A percentile compares a stretch with the other conserved stretches of the same genome.
phyloP scores from a whole-genome alignment of 208 protist species.

The Trypanosoma conorhini region DNA sequence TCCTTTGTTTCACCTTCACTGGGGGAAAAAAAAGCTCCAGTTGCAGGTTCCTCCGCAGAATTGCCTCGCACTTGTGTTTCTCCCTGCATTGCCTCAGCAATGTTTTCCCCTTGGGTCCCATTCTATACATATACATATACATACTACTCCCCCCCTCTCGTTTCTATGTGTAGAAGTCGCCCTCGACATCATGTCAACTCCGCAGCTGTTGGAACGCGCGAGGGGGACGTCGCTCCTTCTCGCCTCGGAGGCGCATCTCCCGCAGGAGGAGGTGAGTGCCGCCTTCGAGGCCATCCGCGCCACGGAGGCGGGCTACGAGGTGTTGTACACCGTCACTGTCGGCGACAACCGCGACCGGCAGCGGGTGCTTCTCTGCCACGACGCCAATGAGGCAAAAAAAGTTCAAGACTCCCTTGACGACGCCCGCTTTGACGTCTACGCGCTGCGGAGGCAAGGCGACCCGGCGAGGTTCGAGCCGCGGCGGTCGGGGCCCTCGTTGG shows the following conservation, averaged over 20 bases:
- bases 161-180: background rate
- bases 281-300: slow-evolving; percentile 22
- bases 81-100: background rate
- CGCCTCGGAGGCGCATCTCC: slow-evolving; percentile 10
- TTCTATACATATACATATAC: too few relatives aligned
- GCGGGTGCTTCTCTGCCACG: slow-evolving; percentile 4
- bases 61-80: too few relatives aligned
- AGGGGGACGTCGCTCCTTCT: slow-evolving; percentile 5
- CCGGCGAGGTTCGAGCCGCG: slow-evolving; percentile 2
- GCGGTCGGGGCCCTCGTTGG: background rate
- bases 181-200: slow-evolving; percentile 4
- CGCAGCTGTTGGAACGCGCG: slow-evolving; percentile 6
- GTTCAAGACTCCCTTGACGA: slow-evolving; percentile 8
- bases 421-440: slow-evolving; percentile 17
- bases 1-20: background rate
- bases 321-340: slow-evolving; percentile 23
- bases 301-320: slow-evolving; percentile 12
- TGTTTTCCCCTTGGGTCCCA: slow-evolving; percentile 3
- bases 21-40: slow-evolving; percentile 1
- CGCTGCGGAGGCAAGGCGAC: slow-evolving; percentile 13
- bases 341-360: background rate
- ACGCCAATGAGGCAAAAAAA: slow-evolving; percentile 7
- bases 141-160: background rate
- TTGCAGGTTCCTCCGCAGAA: background rate
- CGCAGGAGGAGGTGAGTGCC: slow-evolving; percentile 2